Evolutionary conservation across 2,329 filamentous ascomycete species (phyloP).

Genomic region (Scedosporium apiospermum): DNA sequence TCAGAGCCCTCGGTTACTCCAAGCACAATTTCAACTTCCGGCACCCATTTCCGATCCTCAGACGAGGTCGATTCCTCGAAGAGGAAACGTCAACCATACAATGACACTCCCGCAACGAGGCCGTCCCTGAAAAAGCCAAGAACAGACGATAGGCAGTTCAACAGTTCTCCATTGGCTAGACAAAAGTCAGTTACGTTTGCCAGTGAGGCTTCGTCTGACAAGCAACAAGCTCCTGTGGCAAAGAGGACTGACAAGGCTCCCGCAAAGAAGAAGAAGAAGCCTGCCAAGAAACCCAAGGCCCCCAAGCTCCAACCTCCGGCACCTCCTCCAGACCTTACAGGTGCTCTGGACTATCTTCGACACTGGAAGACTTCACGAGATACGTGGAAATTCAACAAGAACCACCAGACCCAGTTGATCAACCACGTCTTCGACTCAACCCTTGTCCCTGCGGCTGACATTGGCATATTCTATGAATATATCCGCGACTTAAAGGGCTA

Average conservation of each 20-base stretch:
- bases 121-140: slow-evolving; percentile 21
- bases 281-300: slow-evolving; percentile 22
- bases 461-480: slow-evolving; percentile 64
- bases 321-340: slow-evolving; percentile 35
- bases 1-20: slow-evolving; percentile 19
- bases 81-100: slow-evolving; percentile 19
- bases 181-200: slow-evolving; percentile 42
- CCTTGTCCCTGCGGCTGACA: slow-evolving; percentile 60
- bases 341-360: slow-evolving; percentile 66
- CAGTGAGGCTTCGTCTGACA: slow-evolving; percentile 27
- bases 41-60: slow-evolving; percentile 14
- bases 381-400: slow-evolving; percentile 95
- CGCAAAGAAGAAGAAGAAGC: slow-evolving; percentile 28
- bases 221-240: slow-evolving; percentile 11
- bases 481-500: slow-evolving; percentile 70
- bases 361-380: slow-evolving; percentile 62
- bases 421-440: slow-evolving; percentile 70
- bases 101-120: slow-evolving; percentile 10
- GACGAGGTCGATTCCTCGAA: slow-evolving; percentile 20
- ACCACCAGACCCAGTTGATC: slow-evolving; percentile 74
- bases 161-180: slow-evolving; percentile 18
- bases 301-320: slow-evolving; percentile 20
- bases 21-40: slow-evolving; percentile 22
- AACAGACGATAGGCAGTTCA: slow-evolving; percentile 7
- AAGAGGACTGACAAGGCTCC: slow-evolving; percentile 18